Conservation (phyloP, 768 basidiomycete genomes). For the Xerocomellus chrysenteron region DNA sequence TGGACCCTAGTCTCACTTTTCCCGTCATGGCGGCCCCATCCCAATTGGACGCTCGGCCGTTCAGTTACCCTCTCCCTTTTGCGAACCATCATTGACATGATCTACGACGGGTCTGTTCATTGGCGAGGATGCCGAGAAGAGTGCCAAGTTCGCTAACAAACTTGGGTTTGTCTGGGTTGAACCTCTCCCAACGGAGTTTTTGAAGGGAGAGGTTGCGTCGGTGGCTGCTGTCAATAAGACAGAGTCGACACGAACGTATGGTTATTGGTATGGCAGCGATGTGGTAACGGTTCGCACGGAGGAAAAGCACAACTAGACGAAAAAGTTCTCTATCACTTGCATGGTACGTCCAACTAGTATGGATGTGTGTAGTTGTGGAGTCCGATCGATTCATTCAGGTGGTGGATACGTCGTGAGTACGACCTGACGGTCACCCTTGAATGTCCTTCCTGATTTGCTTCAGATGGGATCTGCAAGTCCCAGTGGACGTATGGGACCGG, state of each 20-base stretch:
- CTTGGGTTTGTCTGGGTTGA: constrained; percentile 2
- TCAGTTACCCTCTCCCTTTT: background rate
- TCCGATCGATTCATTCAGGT: background rate
- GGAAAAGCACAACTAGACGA: constrained; percentile 3
- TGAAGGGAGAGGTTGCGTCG: constrained; percentile 1
- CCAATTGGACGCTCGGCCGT: background rate
- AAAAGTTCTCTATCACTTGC: constrained; percentile 3
- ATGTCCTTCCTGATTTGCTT: background rate
- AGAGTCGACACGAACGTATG: background rate
- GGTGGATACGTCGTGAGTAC: background rate
- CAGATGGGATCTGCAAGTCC: constrained; percentile 3
- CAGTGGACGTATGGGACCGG: background rate
- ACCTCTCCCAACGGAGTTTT: background rate
- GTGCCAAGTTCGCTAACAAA: background rate
- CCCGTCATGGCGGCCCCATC: background rate
- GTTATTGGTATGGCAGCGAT: constrained; percentile 1
- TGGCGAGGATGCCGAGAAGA: constrained; percentile 3
- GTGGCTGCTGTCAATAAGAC: constrained; percentile 1
- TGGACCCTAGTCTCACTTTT: background rate
- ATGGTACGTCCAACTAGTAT: background rate
- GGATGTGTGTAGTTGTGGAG: too few relatives aligned
- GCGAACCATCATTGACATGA: background rate
- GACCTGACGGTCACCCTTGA: background rate
- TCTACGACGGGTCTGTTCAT: constrained; percentile 2
- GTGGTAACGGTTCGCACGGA: constrained; percentile 3